These are phyloP conservation scores for Phytophthora capsici DNA, from an alignment of 352 stramenopile species.

Conservation along the genomic window DNA sequence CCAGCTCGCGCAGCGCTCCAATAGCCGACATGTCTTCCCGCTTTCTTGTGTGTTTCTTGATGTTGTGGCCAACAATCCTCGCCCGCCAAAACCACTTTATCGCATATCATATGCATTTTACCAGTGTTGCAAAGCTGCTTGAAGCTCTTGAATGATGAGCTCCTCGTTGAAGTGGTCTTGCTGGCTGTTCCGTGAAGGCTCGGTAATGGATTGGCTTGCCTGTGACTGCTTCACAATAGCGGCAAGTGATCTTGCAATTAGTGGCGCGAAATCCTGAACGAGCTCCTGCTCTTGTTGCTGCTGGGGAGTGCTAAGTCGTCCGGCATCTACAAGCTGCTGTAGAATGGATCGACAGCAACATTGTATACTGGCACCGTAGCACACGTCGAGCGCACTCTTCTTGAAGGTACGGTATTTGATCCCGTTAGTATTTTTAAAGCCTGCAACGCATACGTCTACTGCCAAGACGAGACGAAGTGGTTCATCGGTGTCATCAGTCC, in stretches of 20 bases:
- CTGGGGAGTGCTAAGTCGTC: conserved; percentile 52
- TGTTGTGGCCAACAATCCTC: conserved; percentile 48
- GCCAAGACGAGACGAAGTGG: conserved; percentile 51
- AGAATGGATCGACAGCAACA: conserved; percentile 50
- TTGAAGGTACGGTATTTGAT: conserved; percentile 63
- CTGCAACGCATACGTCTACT: conserved; percentile 54
- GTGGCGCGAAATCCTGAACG: conserved; percentile 51
- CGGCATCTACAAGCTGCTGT: conserved; percentile 52
- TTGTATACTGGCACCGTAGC: conserved; percentile 47
- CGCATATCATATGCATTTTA: conserved; percentile 34
- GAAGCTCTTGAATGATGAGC: conserved; percentile 37
- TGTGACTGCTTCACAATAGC: conserved; percentile 42
- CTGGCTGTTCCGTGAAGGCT: background rate
- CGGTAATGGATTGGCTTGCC: background rate
- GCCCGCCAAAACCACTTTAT: background rate
- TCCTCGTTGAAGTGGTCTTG: conserved; percentile 30
- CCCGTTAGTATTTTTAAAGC: background rate
- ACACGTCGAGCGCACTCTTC: conserved; percentile 62
- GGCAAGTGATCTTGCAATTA: conserved; percentile 61
- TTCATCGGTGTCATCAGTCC: conserved; percentile 3
- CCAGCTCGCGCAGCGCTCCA: conserved; percentile 78
- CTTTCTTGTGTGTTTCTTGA: conserved; percentile 29
- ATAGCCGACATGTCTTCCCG: conserved; percentile 78
- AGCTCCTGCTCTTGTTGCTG: conserved; percentile 64
- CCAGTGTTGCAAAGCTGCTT: conserved; percentile 30